A percentile compares a stretch with the other conserved stretches of the same genome.
Conservation (phyloP, 345 rosid genomes). For the Gossypioides kirkii region DNA sequence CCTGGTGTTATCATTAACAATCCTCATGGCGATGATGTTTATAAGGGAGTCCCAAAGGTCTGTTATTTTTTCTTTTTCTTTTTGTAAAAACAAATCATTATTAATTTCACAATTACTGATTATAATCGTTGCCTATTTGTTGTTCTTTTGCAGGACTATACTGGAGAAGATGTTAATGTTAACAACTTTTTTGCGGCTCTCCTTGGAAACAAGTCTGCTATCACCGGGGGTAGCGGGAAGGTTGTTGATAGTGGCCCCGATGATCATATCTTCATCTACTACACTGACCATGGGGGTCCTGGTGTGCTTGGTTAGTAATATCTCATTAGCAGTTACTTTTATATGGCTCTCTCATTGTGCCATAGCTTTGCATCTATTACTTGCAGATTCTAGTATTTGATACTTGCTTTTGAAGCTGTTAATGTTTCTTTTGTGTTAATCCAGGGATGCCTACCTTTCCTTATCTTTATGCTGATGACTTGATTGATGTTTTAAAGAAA, state of each 20-base stretch:
- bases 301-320: slow-evolving; percentile 84
- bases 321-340: neutral
- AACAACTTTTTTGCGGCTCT: slow-evolving; percentile 71
- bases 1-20: slow-evolving; percentile 74
- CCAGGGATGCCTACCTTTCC: slow-evolving; percentile 95
- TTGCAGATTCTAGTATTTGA: neutral
- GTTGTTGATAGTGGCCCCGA: slow-evolving; percentile 65
- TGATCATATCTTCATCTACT: slow-evolving; percentile 88
- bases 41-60: slow-evolving; percentile 94
- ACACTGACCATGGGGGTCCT: slow-evolving; percentile 93
- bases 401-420: neutral
- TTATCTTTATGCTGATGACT: slow-evolving; percentile 72
- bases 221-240: slow-evolving; percentile 87
- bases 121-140: neutral
- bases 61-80: neutral
- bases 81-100: neutral
- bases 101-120: neutral
- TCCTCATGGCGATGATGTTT: slow-evolving; percentile 88
- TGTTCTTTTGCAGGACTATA: slow-evolving; percentile 67
- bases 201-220: slow-evolving; percentile 77
- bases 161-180: slow-evolving; percentile 72
- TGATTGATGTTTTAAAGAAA: slow-evolving; percentile 63
- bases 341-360: neutral
- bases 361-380: neutral
- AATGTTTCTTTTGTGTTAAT: slow-evolving; percentile 4